Base-by-base conservation (phyloP, 371 early-diverging fungal genomes). In the Blastocladiella emersonii region DNA sequence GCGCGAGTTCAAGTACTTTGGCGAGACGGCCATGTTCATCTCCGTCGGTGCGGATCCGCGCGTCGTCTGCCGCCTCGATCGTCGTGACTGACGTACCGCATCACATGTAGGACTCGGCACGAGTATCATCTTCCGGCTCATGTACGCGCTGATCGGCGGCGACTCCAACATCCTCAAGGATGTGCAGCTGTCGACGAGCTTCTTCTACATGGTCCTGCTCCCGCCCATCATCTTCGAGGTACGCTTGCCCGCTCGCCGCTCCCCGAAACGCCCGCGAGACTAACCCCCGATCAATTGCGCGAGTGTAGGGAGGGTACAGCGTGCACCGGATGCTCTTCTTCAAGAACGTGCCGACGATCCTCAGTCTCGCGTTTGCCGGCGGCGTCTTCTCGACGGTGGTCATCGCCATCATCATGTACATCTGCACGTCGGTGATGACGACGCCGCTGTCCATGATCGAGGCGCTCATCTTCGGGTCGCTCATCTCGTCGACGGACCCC, bases 181-280 rank as follows among this genome's bases (percentile, higher is more conserved):
- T 56, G 77, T 79, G 56, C 76, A 77, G 65, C 68, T 81, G 12
- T 63, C 62, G 63, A 70, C 74, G 27, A 70, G 74, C 59, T 79
- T 81, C 63, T 81, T 81, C 48, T 79, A 74, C 67, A 72, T 81
- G 71, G 79, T 79, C 19, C 70, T 81, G 5, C 71, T 81, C 3
- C 81, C 81, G 3, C 81, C 81, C 27, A 79, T 81, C 57, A 76
- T 81, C 43, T 81, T 81, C 64, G 81, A 78, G 73, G 75, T 74
- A 57, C n/a, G 56, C 30, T 10, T 30, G 25, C 1, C 19, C 6
- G 3, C 4, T 17, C 8, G n/a, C n/a, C n/a, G n/a, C n/a, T n/a
- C n/a, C n/a, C n/a, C n/a, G n/a, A n/a, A n/a, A n/a, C n/a, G n/a
- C n/a, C n/a, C n/a, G n/a, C n/a, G 25, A 48, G 4, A 10, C 48